Percentiles rank a stretch among this genome's conserved stretches.
phyloP scores from a whole-genome alignment of 2,329 filamentous ascomycete genomes.

The Talaromyces marneffei region DNA sequence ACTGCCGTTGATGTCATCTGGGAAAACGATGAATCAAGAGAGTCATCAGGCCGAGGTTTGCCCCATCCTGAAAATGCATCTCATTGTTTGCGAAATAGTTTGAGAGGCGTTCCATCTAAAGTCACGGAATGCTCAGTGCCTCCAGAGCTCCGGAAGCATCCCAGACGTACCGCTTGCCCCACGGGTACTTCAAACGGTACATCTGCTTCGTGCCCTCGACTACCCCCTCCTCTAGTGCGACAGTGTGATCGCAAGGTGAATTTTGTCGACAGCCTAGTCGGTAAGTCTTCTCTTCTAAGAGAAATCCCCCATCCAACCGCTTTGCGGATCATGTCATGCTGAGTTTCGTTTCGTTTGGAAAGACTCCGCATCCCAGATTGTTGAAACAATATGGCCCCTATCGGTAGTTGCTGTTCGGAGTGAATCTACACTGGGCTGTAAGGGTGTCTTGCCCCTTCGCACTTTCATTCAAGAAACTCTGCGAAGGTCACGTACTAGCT shows the following conservation, averaged over 20 bases:
- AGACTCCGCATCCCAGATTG: conserved; percentile 97
- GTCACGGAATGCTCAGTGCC: conserved; percentile 31
- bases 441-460: conserved; percentile 78
- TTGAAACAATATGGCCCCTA: conserved; percentile 93
- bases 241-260: conserved; percentile 89
- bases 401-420: conserved; percentile 73
- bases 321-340: conserved; percentile 18
- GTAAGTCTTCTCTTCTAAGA: conserved; percentile 55
- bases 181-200: conserved; percentile 44
- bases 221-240: conserved; percentile 70
- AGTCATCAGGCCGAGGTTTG: conserved; percentile 24
- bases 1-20: conserved; percentile 52
- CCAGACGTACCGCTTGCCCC: conserved; percentile 49
- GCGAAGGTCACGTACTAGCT: conserved; percentile 89
- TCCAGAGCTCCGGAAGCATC: conserved; percentile 44
- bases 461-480: conserved; percentile 98
- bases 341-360: conserved; percentile 28
- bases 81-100: conserved; percentile 23
- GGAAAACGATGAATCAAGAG: conserved; percentile 32
- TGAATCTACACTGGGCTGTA: conserved; percentile 59
- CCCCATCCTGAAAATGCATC: conserved; percentile 20
- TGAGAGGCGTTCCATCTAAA: conserved; percentile 26
- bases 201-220: conserved; percentile 50
- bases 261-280: conserved; percentile 95
- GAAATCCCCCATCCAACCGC: conserved; percentile 28